A percentile compares a stretch with the other conserved stretches of the same genome.
Evolutionary conservation across 2,329 filamentous ascomycete genomes (phyloP).

Genomic region (Trichoderma arundinaceum): DNA sequence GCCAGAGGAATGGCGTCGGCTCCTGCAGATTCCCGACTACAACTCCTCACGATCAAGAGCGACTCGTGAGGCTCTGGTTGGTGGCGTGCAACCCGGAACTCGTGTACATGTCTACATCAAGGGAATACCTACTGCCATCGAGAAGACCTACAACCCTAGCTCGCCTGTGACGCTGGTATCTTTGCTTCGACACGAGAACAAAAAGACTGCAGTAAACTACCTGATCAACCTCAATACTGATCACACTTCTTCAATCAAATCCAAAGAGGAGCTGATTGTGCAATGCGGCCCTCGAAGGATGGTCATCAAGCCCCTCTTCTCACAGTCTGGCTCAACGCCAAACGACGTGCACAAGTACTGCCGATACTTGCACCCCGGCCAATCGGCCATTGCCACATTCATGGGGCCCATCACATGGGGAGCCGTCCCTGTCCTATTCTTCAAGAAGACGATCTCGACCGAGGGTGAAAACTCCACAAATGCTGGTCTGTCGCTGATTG

Average conservation of each 20-base stretch:
- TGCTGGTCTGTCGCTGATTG: slow-evolving; percentile 73
- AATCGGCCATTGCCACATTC: slow-evolving; percentile 87
- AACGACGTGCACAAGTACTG: slow-evolving; percentile 98
- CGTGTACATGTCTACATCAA: slow-evolving; percentile 79
- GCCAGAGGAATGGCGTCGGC: slow-evolving; percentile 85
- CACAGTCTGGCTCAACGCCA: slow-evolving; percentile 83
- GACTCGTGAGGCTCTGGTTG: slow-evolving; percentile 82
- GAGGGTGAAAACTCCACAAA: slow-evolving; percentile 50
- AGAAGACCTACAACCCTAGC: slow-evolving; percentile 55
- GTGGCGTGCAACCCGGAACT: slow-evolving; percentile 82
- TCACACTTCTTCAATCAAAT: slow-evolving; percentile 76
- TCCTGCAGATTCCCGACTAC: slow-evolving; percentile 90
- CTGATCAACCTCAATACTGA: slow-evolving; percentile 85
- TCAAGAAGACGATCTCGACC: slow-evolving; percentile 63
- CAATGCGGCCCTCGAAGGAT: slow-evolving; percentile 90
- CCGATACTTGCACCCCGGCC: slow-evolving; percentile 87
- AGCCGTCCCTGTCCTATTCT: slow-evolving; percentile 86
- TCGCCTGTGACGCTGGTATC: slow-evolving; percentile 78
- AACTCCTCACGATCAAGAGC: slow-evolving; percentile 78
- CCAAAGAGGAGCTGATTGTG: slow-evolving; percentile 89
- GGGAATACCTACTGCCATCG: slow-evolving; percentile 52
- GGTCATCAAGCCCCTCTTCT: slow-evolving; percentile 88
- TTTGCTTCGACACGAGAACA: slow-evolving; percentile 91
- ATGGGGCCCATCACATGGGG: slow-evolving; percentile 93
- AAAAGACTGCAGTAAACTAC: slow-evolving; percentile 87